A percentile compares a stretch with the other conserved stretches of the same genome.
Conservation (phyloP, 495 filamentous ascomycete genomes). For the Venustampulla echinocandica region DNA sequence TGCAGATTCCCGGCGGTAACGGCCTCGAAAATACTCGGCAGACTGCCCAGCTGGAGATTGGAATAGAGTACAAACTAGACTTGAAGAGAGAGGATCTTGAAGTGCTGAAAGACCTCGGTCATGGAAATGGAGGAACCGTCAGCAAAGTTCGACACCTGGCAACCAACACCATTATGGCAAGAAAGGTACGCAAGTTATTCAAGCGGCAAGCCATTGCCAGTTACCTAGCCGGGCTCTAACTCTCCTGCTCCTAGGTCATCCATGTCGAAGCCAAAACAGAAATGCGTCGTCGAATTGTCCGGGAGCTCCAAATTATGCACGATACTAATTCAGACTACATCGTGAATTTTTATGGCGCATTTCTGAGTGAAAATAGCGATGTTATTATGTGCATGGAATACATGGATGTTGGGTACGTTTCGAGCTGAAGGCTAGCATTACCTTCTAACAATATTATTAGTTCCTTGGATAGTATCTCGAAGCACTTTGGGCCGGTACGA, state of each 20-base stretch:
- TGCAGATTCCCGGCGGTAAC: slow-evolving; percentile 18
- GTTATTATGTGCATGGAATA: slow-evolving; percentile 99
- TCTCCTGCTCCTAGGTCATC: slow-evolving; percentile 69
- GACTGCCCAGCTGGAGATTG: slow-evolving; percentile 94
- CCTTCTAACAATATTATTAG: slow-evolving; percentile 44
- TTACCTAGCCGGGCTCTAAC: too few relatives aligned
- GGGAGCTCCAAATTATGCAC: slow-evolving; percentile 95
- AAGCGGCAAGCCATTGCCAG: background rate
- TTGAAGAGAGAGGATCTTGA: slow-evolving; percentile 86
- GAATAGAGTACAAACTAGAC: slow-evolving; percentile 91
- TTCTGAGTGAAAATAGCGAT: slow-evolving; percentile 89
- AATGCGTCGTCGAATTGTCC: slow-evolving; percentile 88
- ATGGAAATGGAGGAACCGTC: slow-evolving; percentile 94
- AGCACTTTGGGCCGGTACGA: slow-evolving; percentile 86
- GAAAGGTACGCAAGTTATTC: slow-evolving; percentile 58
- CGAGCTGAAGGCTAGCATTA: background rate
- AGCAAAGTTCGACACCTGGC: slow-evolving; percentile 95
- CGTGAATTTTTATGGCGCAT: slow-evolving; percentile 94
- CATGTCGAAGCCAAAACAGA: slow-evolving; percentile 97
- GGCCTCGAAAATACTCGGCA: slow-evolving; percentile 19
- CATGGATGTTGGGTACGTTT: slow-evolving; percentile 90
- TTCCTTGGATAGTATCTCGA: slow-evolving; percentile 89
- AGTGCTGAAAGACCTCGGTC: slow-evolving; percentile 86
- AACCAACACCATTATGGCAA: slow-evolving; percentile 92
- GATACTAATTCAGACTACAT: slow-evolving; percentile 95